Base-by-base conservation (phyloP, 805 yeast species). In the Saturnispora hagleri region DNA sequence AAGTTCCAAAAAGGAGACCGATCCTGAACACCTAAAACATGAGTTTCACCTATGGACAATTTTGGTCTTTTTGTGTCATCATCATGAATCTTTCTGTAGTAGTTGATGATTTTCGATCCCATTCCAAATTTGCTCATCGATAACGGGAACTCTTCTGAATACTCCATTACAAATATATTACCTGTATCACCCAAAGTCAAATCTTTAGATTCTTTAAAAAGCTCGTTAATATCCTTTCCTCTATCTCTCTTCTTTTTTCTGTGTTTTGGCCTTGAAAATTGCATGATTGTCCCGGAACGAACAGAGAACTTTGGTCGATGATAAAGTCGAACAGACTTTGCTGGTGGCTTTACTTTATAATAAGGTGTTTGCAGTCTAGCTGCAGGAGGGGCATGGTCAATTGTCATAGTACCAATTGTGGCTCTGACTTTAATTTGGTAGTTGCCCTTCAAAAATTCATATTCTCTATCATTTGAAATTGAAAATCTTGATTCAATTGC, bases 1-100 rank as follows among this genome's bases (percentile, higher is more conserved):
- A 89, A 93, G 66, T 90, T 93, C 98, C 99, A 93, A 65, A 93
- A 93, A 12, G 99, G 97, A 7, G 96, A 87, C 60, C 95, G 77
- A 68, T 93, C 99, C 64, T 90, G 96, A 1, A 88, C 87, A n/a
- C 97, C 97, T 36, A 93, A 72, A 3, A 93, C 96, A 68, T 87
- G 93, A 0, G 98, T 93, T 65, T 93, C 99, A 44, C 99, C 99
- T 42, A 89, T 75, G 1, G 88, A 79, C 27, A 89, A 73, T 61
- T 90, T 91, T 0, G 98, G 98, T 54, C 98, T 79, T 5, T 86
- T 74, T 4, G 80, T 77, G 65, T 93, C 99, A 48, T 86, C 89
- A 15, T 84, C 89, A 53, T 74, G 74, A 54, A 79, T 80, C 64
- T 91, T 91, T 57, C 99, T 77, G 67, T 93, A 93, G 64, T 93